Evolutionary conservation across 2,329 filamentous ascomycete genomes (phyloP).

Genomic region (Ophiostoma tasmaniense): DNA sequence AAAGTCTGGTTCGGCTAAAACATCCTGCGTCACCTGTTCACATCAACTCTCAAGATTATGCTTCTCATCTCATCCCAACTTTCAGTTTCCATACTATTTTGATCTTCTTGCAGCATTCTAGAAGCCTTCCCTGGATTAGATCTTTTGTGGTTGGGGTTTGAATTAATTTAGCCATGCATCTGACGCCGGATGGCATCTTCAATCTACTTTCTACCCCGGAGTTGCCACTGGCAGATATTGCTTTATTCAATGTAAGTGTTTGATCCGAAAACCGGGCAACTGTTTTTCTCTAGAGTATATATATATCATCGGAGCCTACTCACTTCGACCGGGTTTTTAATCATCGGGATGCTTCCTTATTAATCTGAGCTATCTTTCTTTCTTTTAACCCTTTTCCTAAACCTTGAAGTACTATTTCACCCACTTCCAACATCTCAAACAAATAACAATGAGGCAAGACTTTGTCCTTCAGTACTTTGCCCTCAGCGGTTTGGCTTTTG

Average conservation of each 20-base stretch:
- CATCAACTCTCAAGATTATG: neutral
- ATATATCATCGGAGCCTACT: neutral
- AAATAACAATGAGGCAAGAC: neutral
- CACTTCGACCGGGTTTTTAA: neutral
- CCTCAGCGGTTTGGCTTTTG: neutral
- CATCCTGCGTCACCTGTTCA: neutral
- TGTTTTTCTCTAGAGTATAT: neutral
- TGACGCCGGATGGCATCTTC: neutral
- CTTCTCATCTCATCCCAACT: neutral
- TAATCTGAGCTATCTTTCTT: neutral
- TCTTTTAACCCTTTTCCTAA: too few relatives aligned
- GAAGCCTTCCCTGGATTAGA: neutral
- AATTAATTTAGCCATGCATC: neutral
- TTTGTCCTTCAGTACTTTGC: neutral
- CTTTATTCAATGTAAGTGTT: neutral
- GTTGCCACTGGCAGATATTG: neutral
- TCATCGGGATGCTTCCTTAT: neutral
- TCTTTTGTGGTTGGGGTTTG: neutral
- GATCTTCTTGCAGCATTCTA: neutral
- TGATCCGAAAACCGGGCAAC: neutral
- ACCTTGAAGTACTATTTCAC: neutral
- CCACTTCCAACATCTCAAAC: neutral
- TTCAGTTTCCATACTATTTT: neutral
- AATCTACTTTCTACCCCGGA: neutral
- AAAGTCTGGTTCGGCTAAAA: neutral